Evolutionary conservation across 2,329 filamentous ascomycete genomes (phyloP).

Genomic region (Coniosporium uncinatum): DNA sequence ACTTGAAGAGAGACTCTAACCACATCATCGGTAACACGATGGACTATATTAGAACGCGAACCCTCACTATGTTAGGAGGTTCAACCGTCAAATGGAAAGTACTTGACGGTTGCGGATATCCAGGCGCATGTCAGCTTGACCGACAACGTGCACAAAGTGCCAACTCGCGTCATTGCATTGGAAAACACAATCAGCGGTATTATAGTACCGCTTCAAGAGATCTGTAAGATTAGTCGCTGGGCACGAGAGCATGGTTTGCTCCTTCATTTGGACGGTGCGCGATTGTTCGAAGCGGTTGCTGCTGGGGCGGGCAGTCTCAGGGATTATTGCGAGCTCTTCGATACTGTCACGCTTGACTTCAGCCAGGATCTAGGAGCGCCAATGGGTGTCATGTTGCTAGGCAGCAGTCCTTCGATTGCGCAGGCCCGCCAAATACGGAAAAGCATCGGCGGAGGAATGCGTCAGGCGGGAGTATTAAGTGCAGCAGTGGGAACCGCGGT

Average conservation of each 20-base stretch:
- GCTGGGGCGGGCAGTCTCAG: slow-evolving; percentile 61
- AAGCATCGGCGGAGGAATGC: slow-evolving; percentile 71
- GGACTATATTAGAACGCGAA: no score
- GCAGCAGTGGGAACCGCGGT: slow-evolving; percentile 73
- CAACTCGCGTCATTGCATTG: slow-evolving; percentile 74
- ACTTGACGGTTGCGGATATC: slow-evolving; percentile 76
- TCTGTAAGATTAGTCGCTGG: slow-evolving; percentile 63
- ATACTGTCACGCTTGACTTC: slow-evolving; percentile 74
- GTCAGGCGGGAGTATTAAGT: slow-evolving; percentile 72
- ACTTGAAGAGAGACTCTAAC: no score
- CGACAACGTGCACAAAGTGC: slow-evolving; percentile 71
- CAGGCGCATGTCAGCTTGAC: slow-evolving; percentile 56
- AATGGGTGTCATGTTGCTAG: slow-evolving; percentile 69
- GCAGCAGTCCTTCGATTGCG: slow-evolving; percentile 51
- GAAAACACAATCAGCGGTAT: slow-evolving; percentile 84
- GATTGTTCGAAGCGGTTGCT: slow-evolving; percentile 77
- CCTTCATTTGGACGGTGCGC: slow-evolving; percentile 74
- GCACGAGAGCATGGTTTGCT: slow-evolving; percentile 55
- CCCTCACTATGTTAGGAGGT: no score
- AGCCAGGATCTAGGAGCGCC: slow-evolving; percentile 81
- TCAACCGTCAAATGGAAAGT: slow-evolving; percentile 65
- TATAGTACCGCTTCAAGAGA: slow-evolving; percentile 71
- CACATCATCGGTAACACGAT: no score
- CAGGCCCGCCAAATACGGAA: slow-evolving; percentile 75
- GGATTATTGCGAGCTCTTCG: slow-evolving; percentile 64